Percentiles rank a stretch among this genome's conserved stretches.
phyloP scores from a whole-genome alignment of 192 early-diverging fungal genomes.

The Pecoramyces ruminantium region DNA sequence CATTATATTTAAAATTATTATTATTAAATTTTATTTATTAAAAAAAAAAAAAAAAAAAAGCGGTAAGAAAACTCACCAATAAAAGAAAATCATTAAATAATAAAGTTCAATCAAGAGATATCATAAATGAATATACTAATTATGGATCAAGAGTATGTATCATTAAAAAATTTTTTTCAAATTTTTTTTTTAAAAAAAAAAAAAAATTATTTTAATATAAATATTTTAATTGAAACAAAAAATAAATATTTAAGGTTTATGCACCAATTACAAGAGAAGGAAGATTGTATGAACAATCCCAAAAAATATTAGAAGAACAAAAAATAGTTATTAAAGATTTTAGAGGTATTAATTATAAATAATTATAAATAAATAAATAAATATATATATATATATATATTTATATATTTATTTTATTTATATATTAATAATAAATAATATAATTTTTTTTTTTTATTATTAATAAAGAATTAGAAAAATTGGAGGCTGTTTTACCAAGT shows the following conservation, averaged over 20 bases:
- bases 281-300: slow-evolving; percentile 17
- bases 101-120: slow-evolving; percentile 26
- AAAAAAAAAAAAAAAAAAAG: too few species aligned
- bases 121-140: slow-evolving; percentile 37
- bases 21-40: too few species aligned
- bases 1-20: too few species aligned
- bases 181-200: too few species aligned
- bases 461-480: slow-evolving; percentile 6
- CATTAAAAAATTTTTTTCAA: too few species aligned
- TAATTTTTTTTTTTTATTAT: neutral
- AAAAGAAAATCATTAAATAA: slow-evolving; percentile 20
- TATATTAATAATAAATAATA: too few species aligned
- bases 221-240: too few species aligned
- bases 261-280: slow-evolving; percentile 38
- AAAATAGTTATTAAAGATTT: neutral
- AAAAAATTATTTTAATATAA: too few species aligned
- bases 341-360: neutral
- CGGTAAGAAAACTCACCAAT: slow-evolving; percentile 25
- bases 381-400: too few species aligned
- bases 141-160: slow-evolving; percentile 11
- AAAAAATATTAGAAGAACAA: neutral
- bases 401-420: too few species aligned
- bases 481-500: slow-evolving; percentile 14
- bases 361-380: neutral
- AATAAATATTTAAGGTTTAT: slow-evolving; percentile 15